Evolutionary conservation across 768 basidiomycete genomes (phyloP), one percentile per base, ranked within the genome.

Genomic region (Infundibulicybe gibba): DNA sequence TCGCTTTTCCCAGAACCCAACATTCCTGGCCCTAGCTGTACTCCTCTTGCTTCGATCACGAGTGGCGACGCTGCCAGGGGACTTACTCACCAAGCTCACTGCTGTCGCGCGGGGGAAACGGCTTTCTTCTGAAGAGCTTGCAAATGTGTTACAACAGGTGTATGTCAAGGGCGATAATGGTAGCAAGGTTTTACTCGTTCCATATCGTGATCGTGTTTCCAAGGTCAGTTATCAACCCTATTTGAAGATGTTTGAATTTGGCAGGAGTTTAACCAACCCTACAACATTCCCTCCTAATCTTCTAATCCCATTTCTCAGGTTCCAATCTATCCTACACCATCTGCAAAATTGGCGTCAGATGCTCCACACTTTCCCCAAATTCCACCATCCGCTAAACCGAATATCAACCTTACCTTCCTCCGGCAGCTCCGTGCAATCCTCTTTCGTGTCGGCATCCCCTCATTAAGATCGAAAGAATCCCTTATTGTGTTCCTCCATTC

Each of bases 401-500:
- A 80, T 44, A 80, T 90, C 33, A 83, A 91, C 59, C 67, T 72
- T 40, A 66, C 76, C 0, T 93, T 90, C 60, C 63, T 90, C 49
- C 67, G 74, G 15, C 90, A 93, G 58, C 79, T 95, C 9, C 65
- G 79, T 13, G 80, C 89, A 2, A 81, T 95, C 43, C 62, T 93
- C 2, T 63, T 80, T 21, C 80, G 85, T 16, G 80, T 97, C 49
- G 82, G 77, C 16, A 81, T 85, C 55, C 89, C 80, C 15, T 79
- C 74, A 33, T 74, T 70, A 53, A 70, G 65, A 20, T 81, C 81
- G 2, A 84, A 83, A 53, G 93, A 97, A 57, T 72, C 84, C 0
- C 69, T 85, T 30, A 72, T 97, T 32, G 72, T 97, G 14, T 64
- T 79, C 6, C 62, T 85, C 0, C 94, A 97, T 65, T 90, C 90